phyloP scores from a whole-genome alignment of 2,329 filamentous ascomycete genomes.

The Beauveria brongniartii region DNA sequence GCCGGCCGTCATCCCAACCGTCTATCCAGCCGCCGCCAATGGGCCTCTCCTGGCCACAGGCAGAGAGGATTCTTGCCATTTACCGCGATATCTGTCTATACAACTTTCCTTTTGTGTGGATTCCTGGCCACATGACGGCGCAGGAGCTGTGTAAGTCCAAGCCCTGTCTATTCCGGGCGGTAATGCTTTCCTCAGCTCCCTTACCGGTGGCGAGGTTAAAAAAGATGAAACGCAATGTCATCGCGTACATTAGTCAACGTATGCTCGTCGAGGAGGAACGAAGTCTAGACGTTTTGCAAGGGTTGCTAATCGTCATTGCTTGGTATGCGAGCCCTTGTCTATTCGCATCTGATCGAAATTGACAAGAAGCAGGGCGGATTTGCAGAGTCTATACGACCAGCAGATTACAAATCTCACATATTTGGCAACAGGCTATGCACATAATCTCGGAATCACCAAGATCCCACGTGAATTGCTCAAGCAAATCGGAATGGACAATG shows the following conservation, averaged over 20 bases:
- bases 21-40: constrained; percentile 19
- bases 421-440: constrained; percentile 32
- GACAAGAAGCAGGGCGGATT: constrained; percentile 24
- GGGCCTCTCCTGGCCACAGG: constrained; percentile 31
- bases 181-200: constrained; percentile 30
- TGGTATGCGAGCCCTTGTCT: constrained; percentile 27
- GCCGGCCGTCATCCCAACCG: neutral
- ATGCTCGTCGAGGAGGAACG: constrained; percentile 33
- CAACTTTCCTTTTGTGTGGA: constrained; percentile 31
- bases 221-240: constrained; percentile 34
- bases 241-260: constrained; percentile 34
- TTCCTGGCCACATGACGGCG: constrained; percentile 23
- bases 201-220: constrained; percentile 20
- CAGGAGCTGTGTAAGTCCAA: constrained; percentile 24
- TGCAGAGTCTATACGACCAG: constrained; percentile 26
- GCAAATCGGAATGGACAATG: constrained; percentile 11
- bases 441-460: constrained; percentile 29
- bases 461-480: constrained; percentile 10
- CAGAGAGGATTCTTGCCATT: constrained; percentile 24
- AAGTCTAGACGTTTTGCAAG: constrained; percentile 37
- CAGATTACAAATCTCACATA: constrained; percentile 31
- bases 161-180: constrained; percentile 30
- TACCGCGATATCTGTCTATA: constrained; percentile 26
- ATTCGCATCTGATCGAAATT: neutral
- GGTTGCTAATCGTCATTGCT: constrained; percentile 35